Percentiles rank a stretch among this genome's conserved stretches.
Evolutionary conservation across 768 basidiomycete species (phyloP).

Genomic region (Panus rudis): DNA sequence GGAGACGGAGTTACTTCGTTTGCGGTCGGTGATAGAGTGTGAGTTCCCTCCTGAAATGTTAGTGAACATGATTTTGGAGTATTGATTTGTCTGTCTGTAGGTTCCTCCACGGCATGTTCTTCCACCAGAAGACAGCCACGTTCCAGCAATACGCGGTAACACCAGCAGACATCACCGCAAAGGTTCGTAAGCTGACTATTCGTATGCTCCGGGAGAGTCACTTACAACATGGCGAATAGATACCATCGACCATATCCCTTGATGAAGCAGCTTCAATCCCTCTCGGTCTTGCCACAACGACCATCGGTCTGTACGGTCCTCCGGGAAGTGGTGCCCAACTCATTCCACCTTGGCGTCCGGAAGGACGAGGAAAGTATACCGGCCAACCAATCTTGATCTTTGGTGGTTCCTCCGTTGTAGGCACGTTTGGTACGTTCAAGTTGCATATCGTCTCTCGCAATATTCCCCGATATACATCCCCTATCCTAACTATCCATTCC

Average conservation of each 20-base stretch:
- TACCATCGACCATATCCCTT: constrained; percentile 28
- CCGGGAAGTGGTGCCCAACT: constrained; percentile 18
- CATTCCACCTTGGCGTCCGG: constrained; percentile 26
- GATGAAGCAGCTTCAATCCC: constrained; percentile 35
- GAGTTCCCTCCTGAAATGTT: no score
- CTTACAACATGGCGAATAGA: constrained; percentile 11
- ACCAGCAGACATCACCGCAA: constrained; percentile 11
- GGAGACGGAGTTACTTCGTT: no score
- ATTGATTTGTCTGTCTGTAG: not conserved
- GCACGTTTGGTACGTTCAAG: constrained; percentile 26
- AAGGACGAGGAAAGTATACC: constrained; percentile 24
- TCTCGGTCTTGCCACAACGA: constrained; percentile 27
- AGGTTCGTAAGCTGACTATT: constrained; percentile 3
- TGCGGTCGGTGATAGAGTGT: not conserved
- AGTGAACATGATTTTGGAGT: not conserved
- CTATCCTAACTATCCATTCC: not conserved
- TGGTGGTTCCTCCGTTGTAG: constrained; percentile 32
- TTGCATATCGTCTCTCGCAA: not conserved
- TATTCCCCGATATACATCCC: not conserved
- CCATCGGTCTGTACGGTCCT: constrained; percentile 27
- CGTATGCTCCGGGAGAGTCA: not conserved
- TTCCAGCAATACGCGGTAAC: constrained; percentile 15
- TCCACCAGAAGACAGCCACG: constrained; percentile 3
- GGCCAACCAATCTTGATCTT: constrained; percentile 29
- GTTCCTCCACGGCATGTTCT: not conserved